Percentiles rank a stretch among this genome's conserved stretches.
Conservation (phyloP, 176 grass and related monocot species). For the Aegilops umbellulata region DNA sequence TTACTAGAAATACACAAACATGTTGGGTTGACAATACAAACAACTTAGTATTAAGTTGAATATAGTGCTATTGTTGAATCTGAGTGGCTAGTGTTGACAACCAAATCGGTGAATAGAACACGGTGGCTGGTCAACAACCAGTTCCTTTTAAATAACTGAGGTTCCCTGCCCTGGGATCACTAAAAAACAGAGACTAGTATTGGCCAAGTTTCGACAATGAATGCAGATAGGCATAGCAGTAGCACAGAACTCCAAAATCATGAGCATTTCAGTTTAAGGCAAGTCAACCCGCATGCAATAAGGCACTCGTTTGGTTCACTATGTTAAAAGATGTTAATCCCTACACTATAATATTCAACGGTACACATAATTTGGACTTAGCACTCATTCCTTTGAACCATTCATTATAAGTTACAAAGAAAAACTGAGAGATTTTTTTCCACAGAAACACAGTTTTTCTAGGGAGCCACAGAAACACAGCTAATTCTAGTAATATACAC, state of each 20-base stretch:
- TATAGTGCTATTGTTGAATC: slow-evolving; percentile 3
- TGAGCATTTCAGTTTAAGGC: not conserved
- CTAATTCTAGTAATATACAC: not conserved
- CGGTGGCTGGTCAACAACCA: not conserved
- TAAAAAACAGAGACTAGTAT: not conserved
- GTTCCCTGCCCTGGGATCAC: not conserved
- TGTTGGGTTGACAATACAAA: not conserved
- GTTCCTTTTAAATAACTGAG: not conserved
- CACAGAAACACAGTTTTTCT: not conserved
- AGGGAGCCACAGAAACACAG: not conserved
- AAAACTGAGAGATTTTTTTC: not conserved
- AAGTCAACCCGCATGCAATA: not conserved
- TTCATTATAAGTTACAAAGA: not conserved
- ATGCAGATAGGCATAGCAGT: not conserved
- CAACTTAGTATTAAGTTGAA: not conserved
- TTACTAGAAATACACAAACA: not conserved
- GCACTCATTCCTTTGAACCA: not conserved
- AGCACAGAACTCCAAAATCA: not conserved
- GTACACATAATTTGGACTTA: not conserved
- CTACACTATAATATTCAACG: not conserved
- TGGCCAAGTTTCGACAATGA: not conserved
- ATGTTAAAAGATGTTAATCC: not conserved
- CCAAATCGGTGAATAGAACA: not conserved
- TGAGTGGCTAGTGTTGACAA: not conserved
- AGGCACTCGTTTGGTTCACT: not conserved